phyloP scores from a whole-genome alignment of 2,329 filamentous ascomycete species.

The Monosporascus sp. region DNA sequence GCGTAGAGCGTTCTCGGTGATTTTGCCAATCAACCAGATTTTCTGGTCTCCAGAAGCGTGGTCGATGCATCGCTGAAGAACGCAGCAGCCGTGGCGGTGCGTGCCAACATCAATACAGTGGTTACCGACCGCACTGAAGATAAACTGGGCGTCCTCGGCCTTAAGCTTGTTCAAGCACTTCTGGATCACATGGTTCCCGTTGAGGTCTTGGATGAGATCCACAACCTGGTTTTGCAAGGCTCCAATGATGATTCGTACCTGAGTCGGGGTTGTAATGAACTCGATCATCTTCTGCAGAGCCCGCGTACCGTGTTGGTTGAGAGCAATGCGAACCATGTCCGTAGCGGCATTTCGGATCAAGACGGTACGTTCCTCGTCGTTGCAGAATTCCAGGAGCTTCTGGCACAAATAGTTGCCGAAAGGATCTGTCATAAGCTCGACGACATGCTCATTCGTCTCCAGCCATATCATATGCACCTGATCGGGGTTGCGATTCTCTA shows the following conservation, averaged over 20 bases:
- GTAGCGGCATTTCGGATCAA: conserved; percentile 85
- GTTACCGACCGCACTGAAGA: conserved; percentile 86
- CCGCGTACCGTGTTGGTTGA: conserved; percentile 95
- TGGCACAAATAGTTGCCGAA: conserved; percentile 99
- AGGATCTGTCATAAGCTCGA: conserved; percentile 97
- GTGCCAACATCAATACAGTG: conserved; percentile 90
- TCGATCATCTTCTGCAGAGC: conserved; percentile 99
- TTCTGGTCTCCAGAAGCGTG: conserved; percentile 90
- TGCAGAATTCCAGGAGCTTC: conserved; percentile 93
- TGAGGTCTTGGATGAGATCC: conserved; percentile 91
- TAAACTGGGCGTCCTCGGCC: conserved; percentile 83
- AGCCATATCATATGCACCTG: conserved; percentile 89
- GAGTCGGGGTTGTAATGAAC: conserved; percentile 78
- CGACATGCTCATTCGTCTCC: conserved; percentile 88
- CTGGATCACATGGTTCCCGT: conserved; percentile 98
- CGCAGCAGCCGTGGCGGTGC: conserved; percentile 95
- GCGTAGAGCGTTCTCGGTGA: conserved; percentile 80
- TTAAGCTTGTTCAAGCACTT: conserved; percentile 96
- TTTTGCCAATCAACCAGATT: conserved; percentile 75
- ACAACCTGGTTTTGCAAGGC: conserved; percentile 82
- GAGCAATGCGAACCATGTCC: conserved; percentile 84
- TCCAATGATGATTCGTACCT: conserved; percentile 81
- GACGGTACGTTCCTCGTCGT: conserved; percentile 87
- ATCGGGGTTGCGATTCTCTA: conserved; percentile 81
- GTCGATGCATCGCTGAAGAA: conserved; percentile 96